phyloP scores from a whole-genome alignment of 306 rosid genomes.

The Vigna trinervia region DNA sequence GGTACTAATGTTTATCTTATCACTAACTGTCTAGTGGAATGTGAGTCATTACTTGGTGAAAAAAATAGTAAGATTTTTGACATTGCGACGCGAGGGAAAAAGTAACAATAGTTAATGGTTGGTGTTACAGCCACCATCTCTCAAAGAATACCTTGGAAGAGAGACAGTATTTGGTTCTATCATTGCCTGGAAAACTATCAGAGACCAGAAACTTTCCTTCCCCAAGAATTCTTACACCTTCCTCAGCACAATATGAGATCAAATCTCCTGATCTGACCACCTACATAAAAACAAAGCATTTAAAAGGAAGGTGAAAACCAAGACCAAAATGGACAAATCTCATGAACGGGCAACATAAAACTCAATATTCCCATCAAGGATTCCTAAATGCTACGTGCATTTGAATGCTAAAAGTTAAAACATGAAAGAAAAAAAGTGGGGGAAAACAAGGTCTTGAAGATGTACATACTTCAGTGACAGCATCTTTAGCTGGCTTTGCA shows the following conservation, averaged over 20 bases:
- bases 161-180: conserved; percentile 87
- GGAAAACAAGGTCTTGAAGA: neutral
- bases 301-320: neutral
- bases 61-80: conserved; percentile 5
- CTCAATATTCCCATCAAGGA: neutral
- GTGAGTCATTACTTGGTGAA: neutral
- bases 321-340: conserved; percentile 21
- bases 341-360: conserved; percentile 5
- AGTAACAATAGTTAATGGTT: neutral
- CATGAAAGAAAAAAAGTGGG: neutral
- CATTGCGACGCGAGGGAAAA: neutral
- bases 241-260: conserved; percentile 82
- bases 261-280: conserved; percentile 52
- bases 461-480: conserved; percentile 69
- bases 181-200: conserved; percentile 92
- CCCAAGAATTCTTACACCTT: conserved; percentile 72
- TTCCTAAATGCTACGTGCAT: conserved; percentile 8
- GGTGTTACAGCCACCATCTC: conserved; percentile 5
- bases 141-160: conserved; percentile 73
- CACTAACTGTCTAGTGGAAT: neutral
- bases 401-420: conserved; percentile 13
- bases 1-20: neutral
- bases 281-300: conserved; percentile 29
- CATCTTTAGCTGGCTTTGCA: conserved; percentile 89
- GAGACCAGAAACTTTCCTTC: conserved; percentile 63